These are phyloP conservation scores for Macrolepiota albuminosa DNA, from an alignment of 768 basidiomycete species.

Conservation along the genomic window DNA sequence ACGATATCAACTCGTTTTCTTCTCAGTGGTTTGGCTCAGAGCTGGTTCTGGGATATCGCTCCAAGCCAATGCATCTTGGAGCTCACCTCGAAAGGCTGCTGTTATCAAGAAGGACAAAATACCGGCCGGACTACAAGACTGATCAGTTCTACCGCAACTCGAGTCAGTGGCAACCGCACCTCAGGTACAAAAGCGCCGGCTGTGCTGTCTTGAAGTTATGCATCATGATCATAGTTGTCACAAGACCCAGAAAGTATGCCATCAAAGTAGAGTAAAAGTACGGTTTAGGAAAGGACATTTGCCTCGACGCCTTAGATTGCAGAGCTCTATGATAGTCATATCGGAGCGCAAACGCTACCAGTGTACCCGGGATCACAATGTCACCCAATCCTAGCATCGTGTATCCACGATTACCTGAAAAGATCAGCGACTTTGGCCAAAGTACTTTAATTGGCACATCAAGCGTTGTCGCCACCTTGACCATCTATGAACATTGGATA, in stretches of 20 bases:
- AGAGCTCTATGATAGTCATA: slow-evolving; percentile 62
- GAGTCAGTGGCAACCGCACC: slow-evolving; percentile 38
- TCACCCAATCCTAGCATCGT: slow-evolving; percentile 94
- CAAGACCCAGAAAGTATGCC: slow-evolving; percentile 73
- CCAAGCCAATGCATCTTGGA: slow-evolving; percentile 70
- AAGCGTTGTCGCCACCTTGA: slow-evolving; percentile 83
- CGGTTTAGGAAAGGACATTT: slow-evolving; percentile 49
- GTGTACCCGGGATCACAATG: slow-evolving; percentile 60
- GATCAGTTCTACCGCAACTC: not conserved
- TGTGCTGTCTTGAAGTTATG: slow-evolving; percentile 73
- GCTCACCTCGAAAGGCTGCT: slow-evolving; percentile 60
- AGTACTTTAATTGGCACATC: slow-evolving; percentile 94
- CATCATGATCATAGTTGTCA: slow-evolving; percentile 81
- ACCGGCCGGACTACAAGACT: slow-evolving; percentile 59
- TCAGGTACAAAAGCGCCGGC: slow-evolving; percentile 90
- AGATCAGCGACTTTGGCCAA: slow-evolving; percentile 66
- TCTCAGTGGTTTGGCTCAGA: not conserved
- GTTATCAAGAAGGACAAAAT: slow-evolving; percentile 63
- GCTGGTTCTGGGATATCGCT: slow-evolving; percentile 41
- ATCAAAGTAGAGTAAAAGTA: slow-evolving; percentile 70
- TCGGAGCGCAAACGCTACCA: slow-evolving; percentile 82
- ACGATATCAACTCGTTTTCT: slow-evolving; percentile 8
- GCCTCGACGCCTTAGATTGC: slow-evolving; percentile 19
- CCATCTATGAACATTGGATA: slow-evolving; percentile 55
- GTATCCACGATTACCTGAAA: slow-evolving; percentile 52